Conservation (phyloP, 108 stramenopile genomes). For the Nannochloropsis salina region DNA sequence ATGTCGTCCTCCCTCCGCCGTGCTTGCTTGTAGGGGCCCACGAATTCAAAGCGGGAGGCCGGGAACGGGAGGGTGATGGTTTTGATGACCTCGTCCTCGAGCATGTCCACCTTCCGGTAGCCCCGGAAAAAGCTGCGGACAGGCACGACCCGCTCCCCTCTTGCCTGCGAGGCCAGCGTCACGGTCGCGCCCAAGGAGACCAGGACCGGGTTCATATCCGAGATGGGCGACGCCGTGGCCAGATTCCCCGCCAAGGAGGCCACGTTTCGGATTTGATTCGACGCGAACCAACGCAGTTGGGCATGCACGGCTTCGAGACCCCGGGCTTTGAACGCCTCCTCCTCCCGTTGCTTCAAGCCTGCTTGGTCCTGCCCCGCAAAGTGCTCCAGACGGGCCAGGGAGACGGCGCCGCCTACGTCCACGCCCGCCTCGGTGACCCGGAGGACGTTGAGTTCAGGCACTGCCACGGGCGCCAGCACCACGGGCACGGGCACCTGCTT, state of each 20-base stretch:
- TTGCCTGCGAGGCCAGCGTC: slow-evolving; percentile 57
- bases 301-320: slow-evolving; percentile 65
- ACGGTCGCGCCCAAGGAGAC: slow-evolving; percentile 63
- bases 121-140: slow-evolving; percentile 77
- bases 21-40: slow-evolving; percentile 86
- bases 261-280: slow-evolving; percentile 88
- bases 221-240: slow-evolving; percentile 86
- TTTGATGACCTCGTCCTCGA: slow-evolving; percentile 70
- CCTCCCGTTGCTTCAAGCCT: neutral
- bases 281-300: slow-evolving; percentile 93
- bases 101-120: slow-evolving; percentile 74
- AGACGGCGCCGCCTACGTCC: slow-evolving; percentile 39
- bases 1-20: slow-evolving; percentile 89
- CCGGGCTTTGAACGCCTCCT: neutral
- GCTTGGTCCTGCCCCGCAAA: neutral
- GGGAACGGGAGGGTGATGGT: slow-evolving; percentile 66
- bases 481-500: slow-evolving; percentile 31
- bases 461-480: slow-evolving; percentile 32
- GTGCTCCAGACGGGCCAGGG: slow-evolving; percentile 36
- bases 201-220: slow-evolving; percentile 89
- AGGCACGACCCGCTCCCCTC: slow-evolving; percentile 57
- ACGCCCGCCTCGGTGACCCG: slow-evolving; percentile 7
- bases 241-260: slow-evolving; percentile 88
- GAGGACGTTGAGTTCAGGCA: slow-evolving; percentile 39
- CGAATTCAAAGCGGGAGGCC: slow-evolving; percentile 66